Evolutionary conservation across 2,329 filamentous ascomycete species (phyloP).

Genomic region (Hawksworthiomyces lignivorus): DNA sequence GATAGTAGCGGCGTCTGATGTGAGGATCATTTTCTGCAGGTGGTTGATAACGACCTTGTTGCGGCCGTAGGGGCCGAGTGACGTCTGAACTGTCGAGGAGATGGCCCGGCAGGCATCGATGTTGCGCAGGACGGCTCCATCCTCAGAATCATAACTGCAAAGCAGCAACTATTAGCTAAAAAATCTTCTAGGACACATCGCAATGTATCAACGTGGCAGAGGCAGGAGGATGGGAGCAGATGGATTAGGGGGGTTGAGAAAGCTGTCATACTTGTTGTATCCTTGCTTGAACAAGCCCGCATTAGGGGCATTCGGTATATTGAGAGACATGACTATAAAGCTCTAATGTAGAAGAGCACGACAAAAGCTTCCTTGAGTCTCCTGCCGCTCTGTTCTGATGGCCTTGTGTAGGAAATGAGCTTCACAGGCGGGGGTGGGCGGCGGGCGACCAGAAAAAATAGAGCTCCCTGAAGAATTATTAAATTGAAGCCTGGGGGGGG

Average conservation of each 20-base stretch:
- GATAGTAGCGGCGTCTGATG: slow-evolving; percentile 95
- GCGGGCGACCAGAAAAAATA: too few species aligned
- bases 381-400: too few species aligned
- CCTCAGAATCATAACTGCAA: slow-evolving; percentile 95
- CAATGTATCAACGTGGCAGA: too few species aligned
- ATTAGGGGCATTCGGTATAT: slow-evolving; percentile 91
- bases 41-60: slow-evolving; percentile 99
- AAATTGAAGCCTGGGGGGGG: too few species aligned
- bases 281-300: slow-evolving; percentile 89
- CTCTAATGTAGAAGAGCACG: too few species aligned
- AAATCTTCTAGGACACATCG: too few species aligned
- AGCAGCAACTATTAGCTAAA: too few species aligned
- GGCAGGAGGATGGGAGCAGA: slow-evolving; percentile 17
- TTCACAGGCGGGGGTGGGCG: too few species aligned
- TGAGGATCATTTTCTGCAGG: slow-evolving; percentile 98
- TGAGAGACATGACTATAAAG: slow-evolving; percentile 69
- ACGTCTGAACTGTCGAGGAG: slow-evolving; percentile 92
- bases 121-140: slow-evolving; percentile 96
- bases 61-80: slow-evolving; percentile 90
- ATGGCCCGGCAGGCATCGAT: slow-evolving; percentile 98
- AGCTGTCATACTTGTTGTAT: slow-evolving; percentile 87
- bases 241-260: too few species aligned
- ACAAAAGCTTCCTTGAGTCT: too few species aligned
- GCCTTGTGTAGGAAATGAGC: too few species aligned
- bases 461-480: too few species aligned